Conservation (phyloP, 129 eudicot genomes). For the Chrysanthemum makinoi region DNA sequence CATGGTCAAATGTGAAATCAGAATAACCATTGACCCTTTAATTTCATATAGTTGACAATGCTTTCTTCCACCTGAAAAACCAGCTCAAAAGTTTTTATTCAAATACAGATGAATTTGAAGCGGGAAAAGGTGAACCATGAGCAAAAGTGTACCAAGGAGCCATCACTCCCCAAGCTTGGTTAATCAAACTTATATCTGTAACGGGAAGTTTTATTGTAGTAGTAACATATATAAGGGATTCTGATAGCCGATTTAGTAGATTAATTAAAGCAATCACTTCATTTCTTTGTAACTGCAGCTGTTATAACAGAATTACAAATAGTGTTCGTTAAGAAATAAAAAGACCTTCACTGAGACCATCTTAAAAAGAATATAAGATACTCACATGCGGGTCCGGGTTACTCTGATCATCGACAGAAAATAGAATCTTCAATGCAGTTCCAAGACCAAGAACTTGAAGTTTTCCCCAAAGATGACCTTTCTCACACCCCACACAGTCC, state of each 20-base stretch:
- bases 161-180: conserved; percentile 34
- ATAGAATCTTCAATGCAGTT: conserved; percentile 80
- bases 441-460: conserved; percentile 96
- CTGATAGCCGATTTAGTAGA: conserved; percentile 76
- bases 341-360: neutral
- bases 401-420: conserved; percentile 53
- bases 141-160: conserved; percentile 38
- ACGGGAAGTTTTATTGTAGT: conserved; percentile 28
- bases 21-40: neutral
- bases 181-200: conserved; percentile 21
- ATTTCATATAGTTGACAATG: neutral
- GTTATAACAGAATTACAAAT: conserved; percentile 14
- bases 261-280: conserved; percentile 88
- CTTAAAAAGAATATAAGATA: neutral
- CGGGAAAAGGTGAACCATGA: neutral
- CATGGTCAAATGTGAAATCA: neutral
- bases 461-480: conserved; percentile 97
- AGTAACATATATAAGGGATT: conserved; percentile 51
- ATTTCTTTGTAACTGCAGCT: conserved; percentile 83
- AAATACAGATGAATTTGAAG: neutral
- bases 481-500: conserved; percentile 97
- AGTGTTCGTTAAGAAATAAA: neutral
- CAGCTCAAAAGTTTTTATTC: neutral
- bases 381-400: conserved; percentile 53
- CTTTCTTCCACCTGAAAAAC: conserved; percentile 45